These are phyloP conservation scores for Eucalyptus marginata DNA, from an alignment of 345 rosid genomes.

Conservation along the genomic window DNA sequence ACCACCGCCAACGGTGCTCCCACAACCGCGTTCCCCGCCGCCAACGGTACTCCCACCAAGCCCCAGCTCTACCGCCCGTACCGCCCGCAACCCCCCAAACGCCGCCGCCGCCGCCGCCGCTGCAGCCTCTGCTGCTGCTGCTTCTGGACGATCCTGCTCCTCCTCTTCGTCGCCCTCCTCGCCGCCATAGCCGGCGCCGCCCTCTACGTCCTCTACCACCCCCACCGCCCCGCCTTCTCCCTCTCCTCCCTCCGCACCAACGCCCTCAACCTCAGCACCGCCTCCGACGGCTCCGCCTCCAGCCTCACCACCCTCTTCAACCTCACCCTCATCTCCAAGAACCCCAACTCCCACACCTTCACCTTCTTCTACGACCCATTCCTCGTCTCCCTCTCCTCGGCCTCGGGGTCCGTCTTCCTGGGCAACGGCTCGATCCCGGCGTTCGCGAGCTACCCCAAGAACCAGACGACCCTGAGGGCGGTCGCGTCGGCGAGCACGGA, in stretches of 20 bases:
- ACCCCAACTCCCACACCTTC: constrained; percentile 65
- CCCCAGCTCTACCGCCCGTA: constrained; percentile 49
- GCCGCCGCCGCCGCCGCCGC: constrained; percentile 35
- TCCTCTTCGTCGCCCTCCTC: constrained; percentile 51
- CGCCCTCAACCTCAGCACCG: constrained; percentile 56
- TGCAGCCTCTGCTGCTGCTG: constrained; percentile 76
- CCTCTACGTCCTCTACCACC: constrained; percentile 66
- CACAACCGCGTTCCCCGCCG: constrained; percentile 22
- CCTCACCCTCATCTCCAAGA: constrained; percentile 60
- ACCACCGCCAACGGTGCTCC: constrained; percentile 52
- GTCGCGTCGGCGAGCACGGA: constrained; percentile 28
- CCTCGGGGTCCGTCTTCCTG: constrained; percentile 25
- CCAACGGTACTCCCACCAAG: constrained; percentile 22
- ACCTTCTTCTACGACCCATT: constrained; percentile 61
- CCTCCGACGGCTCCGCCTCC: constrained; percentile 54
- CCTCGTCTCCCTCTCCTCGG: constrained; percentile 21
- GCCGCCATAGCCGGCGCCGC: constrained; percentile 64
- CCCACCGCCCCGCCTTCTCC: constrained; percentile 64
- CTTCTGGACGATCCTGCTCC: constrained; percentile 65
- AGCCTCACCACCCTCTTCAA: constrained; percentile 63
- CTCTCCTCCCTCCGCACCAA: constrained; percentile 61
- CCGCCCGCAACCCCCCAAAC: constrained; percentile 64
- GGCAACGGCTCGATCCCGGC: constrained; percentile 76
- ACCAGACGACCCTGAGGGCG: constrained; percentile 50
- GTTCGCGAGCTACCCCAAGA: constrained; percentile 34